These are phyloP conservation scores for Oryza australiensis DNA, from an alignment of 176 grass and related monocot species.

Conservation along the genomic window DNA sequence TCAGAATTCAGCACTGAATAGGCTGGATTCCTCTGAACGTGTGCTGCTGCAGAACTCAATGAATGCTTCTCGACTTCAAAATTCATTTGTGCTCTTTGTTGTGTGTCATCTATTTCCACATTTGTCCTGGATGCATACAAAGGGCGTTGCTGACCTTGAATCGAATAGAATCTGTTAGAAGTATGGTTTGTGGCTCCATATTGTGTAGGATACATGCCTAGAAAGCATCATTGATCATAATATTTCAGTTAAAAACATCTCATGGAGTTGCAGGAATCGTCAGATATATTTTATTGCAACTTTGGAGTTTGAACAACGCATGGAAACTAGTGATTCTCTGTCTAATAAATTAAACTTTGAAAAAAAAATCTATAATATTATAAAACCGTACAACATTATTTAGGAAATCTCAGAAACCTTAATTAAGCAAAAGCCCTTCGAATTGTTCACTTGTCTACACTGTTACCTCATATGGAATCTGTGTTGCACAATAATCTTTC, in stretches of 20 bases:
- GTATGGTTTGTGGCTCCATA: conserved; percentile 6
- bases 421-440: too few relatives aligned
- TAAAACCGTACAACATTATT: too few relatives aligned
- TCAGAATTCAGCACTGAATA: conserved; percentile 71
- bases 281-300: background rate
- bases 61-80: conserved; percentile 36
- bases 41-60: conserved; percentile 51
- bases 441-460: too few relatives aligned
- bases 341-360: too few relatives aligned
- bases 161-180: conserved; percentile 35
- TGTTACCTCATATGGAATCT: too few relatives aligned
- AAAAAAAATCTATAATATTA: too few relatives aligned
- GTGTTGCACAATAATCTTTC: too few relatives aligned
- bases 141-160: background rate
- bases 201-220: conserved; percentile 17
- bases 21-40: conserved; percentile 68
- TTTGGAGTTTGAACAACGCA: background rate
- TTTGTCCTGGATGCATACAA: background rate
- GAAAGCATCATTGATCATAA: conserved; percentile 17
- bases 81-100: conserved; percentile 12
- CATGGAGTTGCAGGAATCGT: background rate
- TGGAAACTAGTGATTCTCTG: too few relatives aligned
- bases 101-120: conserved; percentile 9
- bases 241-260: conserved; percentile 19
- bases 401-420: too few relatives aligned